Base-by-base conservation (phyloP, 331 rosid species). In the Malus hybrid region DNA sequence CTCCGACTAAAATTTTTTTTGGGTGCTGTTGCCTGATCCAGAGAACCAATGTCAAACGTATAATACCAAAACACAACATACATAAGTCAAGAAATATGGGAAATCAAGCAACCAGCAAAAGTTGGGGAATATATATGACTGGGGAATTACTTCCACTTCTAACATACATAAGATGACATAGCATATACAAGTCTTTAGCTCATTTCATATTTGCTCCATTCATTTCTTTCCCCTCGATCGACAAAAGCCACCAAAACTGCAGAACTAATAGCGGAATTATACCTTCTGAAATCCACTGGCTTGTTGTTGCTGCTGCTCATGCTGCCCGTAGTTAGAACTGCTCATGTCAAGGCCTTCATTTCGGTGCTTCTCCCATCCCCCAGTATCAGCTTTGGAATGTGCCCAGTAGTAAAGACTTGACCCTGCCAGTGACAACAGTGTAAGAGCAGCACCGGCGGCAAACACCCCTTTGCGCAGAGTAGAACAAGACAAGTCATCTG, bases 381-480 rank as follows among this genome's bases (percentile, higher is more conserved):
- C 99, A 1, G 99, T 94, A 63, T 87, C 99, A 12, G 96, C 95
- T 83, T 77, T 94, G 19, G 92, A 78, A 79, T 94, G 99, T 5
- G 90, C 74, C 90, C 93, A 90, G 62, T 94, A 94, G 91, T 90
- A 94, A 42, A 87, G 70, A 69, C 82, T 67, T 61, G 99, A 87
- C 10, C 84, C 86, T 78, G 84, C 48, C 87, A 94, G 81, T 1
- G 99, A 94, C 69, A 94, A 27, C 87, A 90, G 74, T 10, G 95
- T 88, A 44, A 94, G 83, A 39, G 99, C 96, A 68, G 92, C 99
- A 0, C 85, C 99, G 2, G 97, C 99, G 5, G 97, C 97, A 44
- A 94, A 94, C 20, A 94, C 97, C 14, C 99, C 99, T 69, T 90
- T 92, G 60, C 97, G 96, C 18, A 94, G 93, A 27, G 99, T 92